Evolutionary conservation across 1,284 basidiomycete genomes (phyloP).

Genomic region (Sporisorium graminicola): DNA sequence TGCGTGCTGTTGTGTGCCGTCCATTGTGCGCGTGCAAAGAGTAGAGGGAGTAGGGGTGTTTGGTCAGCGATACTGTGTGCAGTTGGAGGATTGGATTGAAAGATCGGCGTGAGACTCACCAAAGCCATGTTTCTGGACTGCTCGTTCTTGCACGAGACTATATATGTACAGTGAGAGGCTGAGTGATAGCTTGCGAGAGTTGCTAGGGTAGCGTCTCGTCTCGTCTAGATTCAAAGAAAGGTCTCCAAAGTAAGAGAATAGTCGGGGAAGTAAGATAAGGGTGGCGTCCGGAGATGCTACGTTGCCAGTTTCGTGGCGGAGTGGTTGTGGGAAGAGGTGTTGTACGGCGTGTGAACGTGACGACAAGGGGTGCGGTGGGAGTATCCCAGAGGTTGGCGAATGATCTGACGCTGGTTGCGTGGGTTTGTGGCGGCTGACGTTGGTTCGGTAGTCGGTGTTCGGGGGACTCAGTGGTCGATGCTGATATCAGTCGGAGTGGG

Average conservation of each 20-base stretch:
- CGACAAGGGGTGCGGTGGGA: background rate
- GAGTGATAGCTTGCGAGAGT: background rate
- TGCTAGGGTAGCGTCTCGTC: background rate
- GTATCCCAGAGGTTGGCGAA: background rate
- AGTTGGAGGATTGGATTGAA: background rate
- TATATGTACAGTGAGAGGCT: slow-evolving; percentile 4
- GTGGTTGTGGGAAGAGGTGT: slow-evolving; percentile 5
- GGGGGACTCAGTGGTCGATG: background rate
- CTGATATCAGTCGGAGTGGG: background rate
- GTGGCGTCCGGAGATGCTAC: background rate
- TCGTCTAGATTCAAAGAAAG: background rate
- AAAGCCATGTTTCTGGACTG: slow-evolving; percentile 33
- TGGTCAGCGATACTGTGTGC: slow-evolving; percentile 3
- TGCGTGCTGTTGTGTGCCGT: slow-evolving; percentile 25
- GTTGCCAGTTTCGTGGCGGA: background rate
- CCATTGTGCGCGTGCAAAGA: slow-evolving; percentile 9
- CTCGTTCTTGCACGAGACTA: slow-evolving; percentile 11
- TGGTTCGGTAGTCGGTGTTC: background rate
- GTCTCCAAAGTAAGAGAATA: too few species aligned
- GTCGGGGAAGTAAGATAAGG: background rate
- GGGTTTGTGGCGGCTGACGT: background rate
- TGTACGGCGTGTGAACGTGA: background rate
- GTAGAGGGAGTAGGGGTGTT: too few species aligned
- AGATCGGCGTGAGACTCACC: slow-evolving; percentile 21
- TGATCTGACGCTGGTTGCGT: background rate